Evolutionary conservation across 768 basidiomycete species (phyloP).

Genomic region (Cytidiella melzeri): DNA sequence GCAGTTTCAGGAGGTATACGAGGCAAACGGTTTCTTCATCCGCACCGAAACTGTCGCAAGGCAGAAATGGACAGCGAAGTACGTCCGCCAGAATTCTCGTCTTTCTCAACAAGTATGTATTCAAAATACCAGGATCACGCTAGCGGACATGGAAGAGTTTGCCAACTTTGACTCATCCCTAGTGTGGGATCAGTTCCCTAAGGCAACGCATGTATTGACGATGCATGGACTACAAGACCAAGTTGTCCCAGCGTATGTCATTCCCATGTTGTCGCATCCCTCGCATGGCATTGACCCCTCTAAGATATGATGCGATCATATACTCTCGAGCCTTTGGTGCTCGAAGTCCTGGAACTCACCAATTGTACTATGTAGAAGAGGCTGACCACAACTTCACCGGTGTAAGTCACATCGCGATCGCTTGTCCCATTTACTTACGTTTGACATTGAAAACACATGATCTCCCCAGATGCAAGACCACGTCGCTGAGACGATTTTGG

Average conservation of each 20-base stretch:
- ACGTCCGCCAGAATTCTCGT: neutral
- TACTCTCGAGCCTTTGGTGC: constrained; percentile 56
- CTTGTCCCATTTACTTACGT: too few species aligned
- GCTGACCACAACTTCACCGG: constrained; percentile 79
- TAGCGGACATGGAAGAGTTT: constrained; percentile 54
- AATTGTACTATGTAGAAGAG: constrained; percentile 60
- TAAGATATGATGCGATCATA: constrained; percentile 66
- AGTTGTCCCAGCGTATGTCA: constrained; percentile 62
- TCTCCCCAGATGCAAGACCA: constrained; percentile 38
- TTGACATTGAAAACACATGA: too few species aligned
- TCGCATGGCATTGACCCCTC: neutral
- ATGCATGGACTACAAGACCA: constrained; percentile 70
- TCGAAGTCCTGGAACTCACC: constrained; percentile 63
- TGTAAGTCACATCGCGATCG: too few species aligned
- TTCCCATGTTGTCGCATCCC: neutral
- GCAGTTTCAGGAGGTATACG: constrained; percentile 42
- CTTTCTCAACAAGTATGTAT: too few species aligned
- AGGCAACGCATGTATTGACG: constrained; percentile 58
- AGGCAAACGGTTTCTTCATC: constrained; percentile 51
- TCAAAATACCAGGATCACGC: constrained; percentile 4
- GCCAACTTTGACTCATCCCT: constrained; percentile 58
- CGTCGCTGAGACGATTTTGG: constrained; percentile 58
- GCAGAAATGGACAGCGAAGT: constrained; percentile 41
- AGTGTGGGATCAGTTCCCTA: constrained; percentile 66
- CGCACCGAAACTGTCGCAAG: constrained; percentile 65